phyloP scores from a whole-genome alignment of 768 basidiomycete species.

The Kwoniella botswanensis region DNA sequence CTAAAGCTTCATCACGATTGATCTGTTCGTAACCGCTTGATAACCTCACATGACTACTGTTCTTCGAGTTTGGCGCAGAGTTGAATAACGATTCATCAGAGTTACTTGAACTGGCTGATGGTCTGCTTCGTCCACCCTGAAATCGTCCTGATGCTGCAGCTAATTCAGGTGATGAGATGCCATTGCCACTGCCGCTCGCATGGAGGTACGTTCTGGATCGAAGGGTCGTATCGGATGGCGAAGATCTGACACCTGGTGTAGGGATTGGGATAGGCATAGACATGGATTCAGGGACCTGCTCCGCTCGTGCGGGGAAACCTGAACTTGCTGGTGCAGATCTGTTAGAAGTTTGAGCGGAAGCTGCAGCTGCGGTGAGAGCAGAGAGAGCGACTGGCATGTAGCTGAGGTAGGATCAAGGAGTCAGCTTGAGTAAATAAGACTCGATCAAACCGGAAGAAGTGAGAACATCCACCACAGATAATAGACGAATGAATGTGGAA shows the following conservation, averaged over 20 bases:
- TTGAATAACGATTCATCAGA: slow-evolving; percentile 20
- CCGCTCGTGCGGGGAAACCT: slow-evolving; percentile 6
- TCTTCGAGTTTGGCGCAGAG: background rate
- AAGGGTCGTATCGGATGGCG: slow-evolving; percentile 17
- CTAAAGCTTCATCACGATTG: slow-evolving; percentile 42
- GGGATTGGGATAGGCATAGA: slow-evolving; percentile 49
- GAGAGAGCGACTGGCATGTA: slow-evolving; percentile 47
- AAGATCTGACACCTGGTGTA: slow-evolving; percentile 27
- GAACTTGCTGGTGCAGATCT: background rate
- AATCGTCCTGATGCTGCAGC: slow-evolving; percentile 1
- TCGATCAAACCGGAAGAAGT: no score
- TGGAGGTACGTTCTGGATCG: slow-evolving; percentile 36
- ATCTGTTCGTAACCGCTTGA: slow-evolving; percentile 48
- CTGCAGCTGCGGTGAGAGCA: slow-evolving; percentile 34
- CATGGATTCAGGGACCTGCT: slow-evolving; percentile 37
- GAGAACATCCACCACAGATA: no score
- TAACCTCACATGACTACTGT: slow-evolving; percentile 29
- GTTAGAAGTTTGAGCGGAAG: slow-evolving; percentile 3
- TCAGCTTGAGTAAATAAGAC: no score
- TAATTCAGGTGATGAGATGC: slow-evolving; percentile 4
- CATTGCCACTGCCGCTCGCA: slow-evolving; percentile 11
- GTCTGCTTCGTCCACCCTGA: background rate
- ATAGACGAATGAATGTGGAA: no score
- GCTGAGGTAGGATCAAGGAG: slow-evolving; percentile 19
- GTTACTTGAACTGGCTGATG: slow-evolving; percentile 10